Base-by-base conservation (phyloP, 1,284 basidiomycete species). In the Tilletia setariae region DNA sequence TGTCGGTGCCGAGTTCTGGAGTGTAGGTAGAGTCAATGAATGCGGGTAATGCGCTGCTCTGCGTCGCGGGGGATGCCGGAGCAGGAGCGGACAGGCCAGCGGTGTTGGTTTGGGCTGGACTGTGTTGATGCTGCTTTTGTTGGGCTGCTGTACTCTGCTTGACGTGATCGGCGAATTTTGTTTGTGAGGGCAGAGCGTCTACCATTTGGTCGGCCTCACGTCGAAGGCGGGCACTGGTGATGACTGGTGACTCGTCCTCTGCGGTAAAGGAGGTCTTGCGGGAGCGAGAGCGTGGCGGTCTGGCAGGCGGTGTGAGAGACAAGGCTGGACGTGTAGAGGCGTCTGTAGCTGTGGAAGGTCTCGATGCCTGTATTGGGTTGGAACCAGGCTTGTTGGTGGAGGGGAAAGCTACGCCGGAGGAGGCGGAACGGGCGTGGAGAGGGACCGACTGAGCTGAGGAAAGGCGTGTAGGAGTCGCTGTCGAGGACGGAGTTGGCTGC, bases 261-360 rank as follows among this genome's bases (percentile, higher is more conserved):
- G 56, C 23, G 6, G 28, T 16, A 30, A 16, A 9, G 25, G 56
- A 61, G 16, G 30, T 35, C 6, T 13, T 35, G 56, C 56, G 56
- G 19, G 56, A 61, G 11, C 56, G 56, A 21, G 56, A 61, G 11
- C 56, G 56, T 19, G 56, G 56, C 7, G 56, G 56, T 16, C 56
- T 25, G 16, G 56, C 30, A 11, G 56, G 56, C 7, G 15, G 23
- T 0, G 56, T 30, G 30, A 35, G 28, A 30, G 53, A 25, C 9
- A 30, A 25, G n/a, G 23, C 15, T 2, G 53, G 53, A 35, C 7
- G 56, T 35, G 56, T 53, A 13, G 23, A 4, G 51, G 13, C 13
- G 51, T 25, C 23, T 21, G 21, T 23, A 15, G 51, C 51, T 53
- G 51, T 53, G 6, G 4, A 25, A 25, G 51, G n/a, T 7, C 51